These are phyloP conservation scores for Gigaspora rosea DNA, from an alignment of 192 early-diverging fungal species.

Conservation along the genomic window DNA sequence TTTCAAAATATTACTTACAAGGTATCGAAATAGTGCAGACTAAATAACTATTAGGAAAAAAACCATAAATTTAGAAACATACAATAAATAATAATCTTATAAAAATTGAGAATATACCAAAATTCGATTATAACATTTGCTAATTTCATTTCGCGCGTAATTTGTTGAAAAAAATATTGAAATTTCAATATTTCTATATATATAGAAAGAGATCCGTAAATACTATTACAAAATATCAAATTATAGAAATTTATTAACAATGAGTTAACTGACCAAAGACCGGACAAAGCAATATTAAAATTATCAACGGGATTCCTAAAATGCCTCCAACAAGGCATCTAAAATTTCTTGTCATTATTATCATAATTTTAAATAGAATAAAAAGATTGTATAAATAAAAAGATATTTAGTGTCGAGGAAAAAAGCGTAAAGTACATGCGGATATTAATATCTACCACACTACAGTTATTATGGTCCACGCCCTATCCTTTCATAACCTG, in stretches of 20 bases:
- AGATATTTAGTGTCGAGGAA: no score
- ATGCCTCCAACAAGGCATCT: neutral
- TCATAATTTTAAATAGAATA: no score
- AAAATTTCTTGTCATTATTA: no score
- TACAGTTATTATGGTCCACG: no score
- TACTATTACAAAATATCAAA: neutral
- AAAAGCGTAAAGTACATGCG: no score
- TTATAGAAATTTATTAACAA: neutral
- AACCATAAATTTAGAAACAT: neutral
- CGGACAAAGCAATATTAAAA: neutral
- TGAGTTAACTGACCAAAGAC: neutral
- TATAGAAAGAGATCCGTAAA: neutral
- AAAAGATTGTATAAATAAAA: no score
- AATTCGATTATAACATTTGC: neutral
- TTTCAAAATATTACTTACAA: neutral
- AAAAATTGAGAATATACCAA: neutral
- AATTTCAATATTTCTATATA: neutral
- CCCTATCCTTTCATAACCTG: no score
- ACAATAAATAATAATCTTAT: neutral
- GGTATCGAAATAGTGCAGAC: neutral
- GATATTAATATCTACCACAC: no score
- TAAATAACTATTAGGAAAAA: neutral
- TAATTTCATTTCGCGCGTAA: neutral
- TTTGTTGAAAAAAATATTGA: neutral
- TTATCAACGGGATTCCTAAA: neutral